Evolutionary conservation across 225 moss, liverwort and hornwort genomes (phyloP).

Genomic region (Marchantia polymorpha): DNA sequence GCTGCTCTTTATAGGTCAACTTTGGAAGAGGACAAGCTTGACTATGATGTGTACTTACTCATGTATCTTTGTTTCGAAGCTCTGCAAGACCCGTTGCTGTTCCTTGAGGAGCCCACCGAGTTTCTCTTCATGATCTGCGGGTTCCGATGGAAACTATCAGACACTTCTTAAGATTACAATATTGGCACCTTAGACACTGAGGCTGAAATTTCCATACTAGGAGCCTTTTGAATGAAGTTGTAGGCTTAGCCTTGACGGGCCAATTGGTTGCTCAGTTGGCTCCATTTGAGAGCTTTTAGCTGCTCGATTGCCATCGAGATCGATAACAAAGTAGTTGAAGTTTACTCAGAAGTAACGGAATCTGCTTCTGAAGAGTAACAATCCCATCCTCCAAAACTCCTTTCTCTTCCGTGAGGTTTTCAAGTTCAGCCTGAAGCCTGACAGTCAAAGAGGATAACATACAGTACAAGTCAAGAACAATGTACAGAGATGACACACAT

Average conservation of each 20-base stretch:
- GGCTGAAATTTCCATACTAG: neutral
- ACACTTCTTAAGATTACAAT: too few relatives aligned
- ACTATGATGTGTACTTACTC: slow-evolving; percentile 19
- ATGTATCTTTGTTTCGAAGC: slow-evolving; percentile 37
- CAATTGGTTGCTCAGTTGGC: neutral
- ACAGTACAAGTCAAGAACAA: neutral
- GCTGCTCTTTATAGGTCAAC: neutral
- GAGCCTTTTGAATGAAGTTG: neutral
- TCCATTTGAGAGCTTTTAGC: neutral
- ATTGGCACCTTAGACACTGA: neutral
- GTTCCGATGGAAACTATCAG: neutral
- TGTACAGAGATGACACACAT: neutral
- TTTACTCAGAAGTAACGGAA: slow-evolving; percentile 40
- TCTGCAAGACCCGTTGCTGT: slow-evolving; percentile 34
- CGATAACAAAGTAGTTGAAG: neutral
- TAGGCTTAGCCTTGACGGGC: neutral
- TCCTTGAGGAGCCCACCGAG: slow-evolving; percentile 35
- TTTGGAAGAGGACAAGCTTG: neutral
- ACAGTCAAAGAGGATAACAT: neutral
- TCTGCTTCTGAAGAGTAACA: slow-evolving; percentile 34
- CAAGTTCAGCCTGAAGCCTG: slow-evolving; percentile 40
- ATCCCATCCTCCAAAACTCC: slow-evolving; percentile 37
- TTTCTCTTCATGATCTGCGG: slow-evolving; percentile 41
- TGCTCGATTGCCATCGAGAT: neutral
- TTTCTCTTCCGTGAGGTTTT: slow-evolving; percentile 38